These are phyloP conservation scores for Cercospora citrullina DNA, from an alignment of 2,329 filamentous ascomycete genomes.

Conservation along the genomic window DNA sequence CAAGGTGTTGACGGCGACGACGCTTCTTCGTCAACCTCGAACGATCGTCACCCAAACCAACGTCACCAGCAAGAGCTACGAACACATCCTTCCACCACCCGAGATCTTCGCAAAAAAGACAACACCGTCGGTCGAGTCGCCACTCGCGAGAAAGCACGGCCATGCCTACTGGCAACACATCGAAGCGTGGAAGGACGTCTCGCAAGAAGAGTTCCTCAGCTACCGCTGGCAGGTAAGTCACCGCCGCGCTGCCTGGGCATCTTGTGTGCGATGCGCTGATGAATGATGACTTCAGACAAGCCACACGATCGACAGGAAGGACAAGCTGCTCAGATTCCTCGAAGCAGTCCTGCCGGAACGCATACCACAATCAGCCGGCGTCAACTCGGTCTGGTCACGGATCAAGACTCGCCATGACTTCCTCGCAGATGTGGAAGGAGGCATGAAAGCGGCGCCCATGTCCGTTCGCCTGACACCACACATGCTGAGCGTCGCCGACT, in stretches of 20 bases:
- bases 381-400: slow-evolving; percentile 30
- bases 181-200: slow-evolving; percentile 50
- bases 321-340: slow-evolving; percentile 54
- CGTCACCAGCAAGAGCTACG: slow-evolving; percentile 14
- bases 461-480: slow-evolving; percentile 62
- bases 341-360: slow-evolving; percentile 51
- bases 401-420: slow-evolving; percentile 55
- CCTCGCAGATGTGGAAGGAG: slow-evolving; percentile 55
- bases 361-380: slow-evolving; percentile 44
- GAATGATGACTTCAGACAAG: slow-evolving; percentile 40
- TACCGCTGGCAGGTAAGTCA: slow-evolving; percentile 57
- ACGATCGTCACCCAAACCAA: slow-evolving; percentile 14
- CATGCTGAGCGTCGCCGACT: slow-evolving; percentile 60
- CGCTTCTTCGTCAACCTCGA: not conserved
- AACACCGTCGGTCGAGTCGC: not conserved
- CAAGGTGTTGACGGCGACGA: not conserved
- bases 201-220: slow-evolving; percentile 52
- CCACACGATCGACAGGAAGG: slow-evolving; percentile 53
- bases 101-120: slow-evolving; percentile 10
- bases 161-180: slow-evolving; percentile 27
- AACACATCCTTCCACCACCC: slow-evolving; percentile 10
- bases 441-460: slow-evolving; percentile 59
- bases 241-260: slow-evolving; percentile 17
- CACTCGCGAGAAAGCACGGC: not conserved
- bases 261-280: slow-evolving; percentile 2